Base-by-base conservation (phyloP, 306 rosid genomes). In the Sechiopsis laciniata region DNA sequence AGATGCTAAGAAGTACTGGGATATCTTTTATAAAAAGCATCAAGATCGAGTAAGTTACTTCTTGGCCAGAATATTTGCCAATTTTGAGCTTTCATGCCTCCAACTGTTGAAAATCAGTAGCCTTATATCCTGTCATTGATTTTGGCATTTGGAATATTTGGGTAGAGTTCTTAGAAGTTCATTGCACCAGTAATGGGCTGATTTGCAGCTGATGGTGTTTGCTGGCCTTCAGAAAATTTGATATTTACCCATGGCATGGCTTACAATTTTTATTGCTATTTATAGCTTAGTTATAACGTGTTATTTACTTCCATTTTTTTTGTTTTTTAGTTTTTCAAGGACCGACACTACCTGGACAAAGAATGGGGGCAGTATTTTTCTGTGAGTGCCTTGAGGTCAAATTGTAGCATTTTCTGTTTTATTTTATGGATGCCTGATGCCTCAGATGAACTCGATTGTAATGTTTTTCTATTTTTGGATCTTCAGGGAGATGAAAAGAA, bases 1-100 rank as follows among this genome's bases (percentile, higher is more conserved):
- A 81, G 97, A 91, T 66, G 99, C 97, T 52, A 94, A 84, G 77
- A 89, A 84, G 83, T 83, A 94, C 74, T 94, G 99, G 99, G 99
- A 94, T 83, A 82, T 89, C 45, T 94, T 94, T 83, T 94, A 94
- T 82, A 91, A 85, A 80, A 89, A 80, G 70, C 97, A 94, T 85
- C 89, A 85, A 79, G 96, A 89, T 76, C 88, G 71, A 84, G 97
- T 91, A 69, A 73, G 88, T 85, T 37, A 66, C 62, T 62, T 13
- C 12, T 55, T 75, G 58, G 21, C 29, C 3, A 3, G 24, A 21
- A 46, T 67, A 0, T 19, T 19, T 66, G 16, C 71, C n/a, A 50
- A 45, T 11, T 45, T 66, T 46, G 13, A 67, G 22, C 20, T 7
- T 17, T 6, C 19, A 64, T 64, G 53, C 53, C 15, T 65, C 54